Evolutionary conservation across 164 flowering plant genomes (phyloP).

Genomic region (Hamamelis virginiana): DNA sequence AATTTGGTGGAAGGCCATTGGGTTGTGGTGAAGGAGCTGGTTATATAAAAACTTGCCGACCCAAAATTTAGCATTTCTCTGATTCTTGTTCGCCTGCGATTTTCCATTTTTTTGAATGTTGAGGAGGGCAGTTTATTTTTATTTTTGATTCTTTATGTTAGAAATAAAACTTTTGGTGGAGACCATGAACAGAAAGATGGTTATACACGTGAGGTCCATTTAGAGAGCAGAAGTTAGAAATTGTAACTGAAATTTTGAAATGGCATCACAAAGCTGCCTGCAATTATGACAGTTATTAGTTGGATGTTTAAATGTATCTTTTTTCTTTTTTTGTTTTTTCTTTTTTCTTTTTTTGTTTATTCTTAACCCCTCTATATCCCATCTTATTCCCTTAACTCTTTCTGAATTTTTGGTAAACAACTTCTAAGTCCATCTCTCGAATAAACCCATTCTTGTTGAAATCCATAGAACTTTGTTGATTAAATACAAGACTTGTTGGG

Average conservation of each 20-base stretch:
- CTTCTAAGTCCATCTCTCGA: too few species aligned
- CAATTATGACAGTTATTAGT: background rate
- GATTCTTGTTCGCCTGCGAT: constrained; percentile 7
- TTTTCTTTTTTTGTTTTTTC: too few species aligned
- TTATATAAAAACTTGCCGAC: background rate
- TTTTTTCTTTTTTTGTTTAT: too few species aligned
- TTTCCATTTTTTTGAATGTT: constrained; percentile 1
- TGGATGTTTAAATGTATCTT: background rate
- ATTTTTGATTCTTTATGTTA: constrained; percentile 8
- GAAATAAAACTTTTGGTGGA: background rate
- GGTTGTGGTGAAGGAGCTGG: constrained; percentile 55
- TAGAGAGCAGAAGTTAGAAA: background rate
- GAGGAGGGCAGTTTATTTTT: constrained; percentile 7
- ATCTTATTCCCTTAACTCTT: too few species aligned
- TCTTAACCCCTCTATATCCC: background rate
- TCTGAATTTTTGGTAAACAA: too few species aligned
- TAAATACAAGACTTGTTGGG: too few species aligned
- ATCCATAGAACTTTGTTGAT: too few species aligned
- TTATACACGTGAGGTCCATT: background rate
- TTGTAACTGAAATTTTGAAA: constrained; percentile 21
- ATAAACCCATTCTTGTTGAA: too few species aligned
- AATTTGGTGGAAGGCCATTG: constrained; percentile 87
- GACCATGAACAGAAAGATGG: constrained; percentile 1
- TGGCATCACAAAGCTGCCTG: constrained; percentile 3
- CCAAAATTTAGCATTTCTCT: background rate